Evolutionary conservation across 768 basidiomycete species (phyloP), one percentile per base, ranked within the genome.

Genomic region (Baorangia bicolor): DNA sequence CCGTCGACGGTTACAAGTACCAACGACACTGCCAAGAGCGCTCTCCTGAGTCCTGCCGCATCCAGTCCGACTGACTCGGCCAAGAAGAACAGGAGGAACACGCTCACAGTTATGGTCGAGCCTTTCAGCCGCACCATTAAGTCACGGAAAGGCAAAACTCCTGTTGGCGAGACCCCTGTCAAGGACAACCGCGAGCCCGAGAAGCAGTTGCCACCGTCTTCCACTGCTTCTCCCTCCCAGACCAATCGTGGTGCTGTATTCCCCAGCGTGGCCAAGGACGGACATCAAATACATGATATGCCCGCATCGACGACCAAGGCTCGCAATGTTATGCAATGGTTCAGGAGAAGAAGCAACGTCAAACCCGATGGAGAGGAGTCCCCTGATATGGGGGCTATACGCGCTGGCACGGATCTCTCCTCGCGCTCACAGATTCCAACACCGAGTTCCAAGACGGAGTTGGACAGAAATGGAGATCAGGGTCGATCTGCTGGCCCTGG

Each of bases 261-360:
- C 60, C 62, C 69, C 14, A 63, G 61, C 21, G 60, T 72, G 53
- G 47, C 56, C 27, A 71, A 71, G 51, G 65, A 67, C 6, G 67
- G 52, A 28, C 62, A 61, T 58, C 64, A 60, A 39, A 49, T 64
- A 28, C 66, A 63, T 41, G 78, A 77, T 38, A 74, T 87, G 74
- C 80, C 81, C 2, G 90, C 86, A 16, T 87, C 90, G 57, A 84
- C 91, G n/a, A 86, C 81, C 73, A 90, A 94, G 71, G 94, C 96
- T 5, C 86, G 86, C 71, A 93, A 89, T 67, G 97, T 99, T 50
- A 98, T 98, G 96, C 88, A 94, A 61, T 99, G 97, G 97, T 98
- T 99, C 83, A 80, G 90, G 71, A 82, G 81, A 52, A 83, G 81
- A 73, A 87, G 85, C 65, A 87, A 83, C 3, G 69, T 46, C 50